Conservation (phyloP, 495 filamentous ascomycete genomes). For the Hyaloscypha finlandica region DNA sequence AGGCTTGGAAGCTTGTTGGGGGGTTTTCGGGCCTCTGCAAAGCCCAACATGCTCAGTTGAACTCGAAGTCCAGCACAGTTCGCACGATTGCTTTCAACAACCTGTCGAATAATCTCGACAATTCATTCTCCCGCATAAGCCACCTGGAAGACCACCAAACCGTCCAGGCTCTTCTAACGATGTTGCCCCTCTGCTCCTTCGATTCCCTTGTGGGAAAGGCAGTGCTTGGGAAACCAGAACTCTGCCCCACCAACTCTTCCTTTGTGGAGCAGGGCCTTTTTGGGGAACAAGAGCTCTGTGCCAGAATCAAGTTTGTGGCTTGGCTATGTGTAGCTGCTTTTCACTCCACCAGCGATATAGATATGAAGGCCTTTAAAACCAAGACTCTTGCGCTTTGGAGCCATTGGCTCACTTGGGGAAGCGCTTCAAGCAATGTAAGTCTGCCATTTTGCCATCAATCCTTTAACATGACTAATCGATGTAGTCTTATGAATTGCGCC, state of each 20-base stretch:
- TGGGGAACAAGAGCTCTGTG: background rate
- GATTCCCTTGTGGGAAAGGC: too few relatives aligned
- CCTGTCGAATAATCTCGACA: too few relatives aligned
- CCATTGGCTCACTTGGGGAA: background rate
- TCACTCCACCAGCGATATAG: background rate
- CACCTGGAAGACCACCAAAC: too few relatives aligned
- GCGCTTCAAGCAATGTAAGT: too few relatives aligned
- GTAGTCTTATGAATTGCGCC: slow-evolving; percentile 67
- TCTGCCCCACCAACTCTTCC: background rate
- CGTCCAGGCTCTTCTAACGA: too few relatives aligned
- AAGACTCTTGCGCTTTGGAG: background rate
- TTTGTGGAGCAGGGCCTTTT: background rate
- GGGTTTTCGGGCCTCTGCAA: background rate
- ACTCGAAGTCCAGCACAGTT: too few relatives aligned
- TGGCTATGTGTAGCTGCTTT: background rate
- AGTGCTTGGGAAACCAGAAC: too few relatives aligned
- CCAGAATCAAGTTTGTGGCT: background rate
- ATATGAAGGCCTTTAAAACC: background rate
- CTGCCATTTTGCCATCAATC: background rate
- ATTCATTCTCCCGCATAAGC: too few relatives aligned
- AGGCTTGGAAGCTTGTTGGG: background rate
- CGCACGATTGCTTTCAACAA: too few relatives aligned
- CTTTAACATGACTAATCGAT: background rate
- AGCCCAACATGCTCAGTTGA: background rate
- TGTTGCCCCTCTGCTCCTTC: too few relatives aligned